Evolutionary conservation across 495 filamentous ascomycete genomes (phyloP), one percentile per base, ranked within the genome.

Genomic region (Cryomyces antarcticus): DNA sequence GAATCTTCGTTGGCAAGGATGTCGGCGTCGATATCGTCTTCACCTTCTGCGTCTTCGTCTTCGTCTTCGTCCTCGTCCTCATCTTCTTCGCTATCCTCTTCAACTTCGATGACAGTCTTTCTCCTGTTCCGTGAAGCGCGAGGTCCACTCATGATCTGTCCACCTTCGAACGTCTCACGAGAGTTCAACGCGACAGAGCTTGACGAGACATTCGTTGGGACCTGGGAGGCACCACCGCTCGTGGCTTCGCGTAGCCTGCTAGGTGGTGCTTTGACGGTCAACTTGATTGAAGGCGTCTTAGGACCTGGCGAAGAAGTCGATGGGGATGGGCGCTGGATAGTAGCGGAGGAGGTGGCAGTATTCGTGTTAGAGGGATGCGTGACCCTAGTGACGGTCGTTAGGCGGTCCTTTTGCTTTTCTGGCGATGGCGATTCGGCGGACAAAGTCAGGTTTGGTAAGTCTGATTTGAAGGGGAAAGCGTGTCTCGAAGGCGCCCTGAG

Each of bases 241-340:
- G 77, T 87, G 10, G 75, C 80, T 57, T 92, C 77, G 31, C 81
- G 78, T 42, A 89, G 68, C 65, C 82, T 89, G 62, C 68, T 80
- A 30, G 82, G 72, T 5, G 82, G 75, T 53, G 88, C 77, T 64
- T 85, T 93, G 50, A 94, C 76, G 29, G 79, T 92, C 39, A 94
- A 64, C 56, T 73, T 73, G 42, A 88, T 71, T 46, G 80, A 77
- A 58, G 70, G 72, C 46, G 64, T 24, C 17, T 24, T 24, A 2
- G 2, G 17, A 24, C 17, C 17, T 24, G 17, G 17, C 17, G 17
- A 24, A 24, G 17, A 24, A 24, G 17, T 24, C 17, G 17, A 24
- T 2, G 17, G 17, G 17, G 17, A 24, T 24, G 17, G 17, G 17
- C 17, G 17, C 17, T 24, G 17, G 17, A 24, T 24, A 24, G 17